Percentiles rank a stretch among this genome's conserved stretches.
Evolutionary conservation across 495 filamentous ascomycete genomes (phyloP).

Genomic region (Aspergillus conjunctus): DNA sequence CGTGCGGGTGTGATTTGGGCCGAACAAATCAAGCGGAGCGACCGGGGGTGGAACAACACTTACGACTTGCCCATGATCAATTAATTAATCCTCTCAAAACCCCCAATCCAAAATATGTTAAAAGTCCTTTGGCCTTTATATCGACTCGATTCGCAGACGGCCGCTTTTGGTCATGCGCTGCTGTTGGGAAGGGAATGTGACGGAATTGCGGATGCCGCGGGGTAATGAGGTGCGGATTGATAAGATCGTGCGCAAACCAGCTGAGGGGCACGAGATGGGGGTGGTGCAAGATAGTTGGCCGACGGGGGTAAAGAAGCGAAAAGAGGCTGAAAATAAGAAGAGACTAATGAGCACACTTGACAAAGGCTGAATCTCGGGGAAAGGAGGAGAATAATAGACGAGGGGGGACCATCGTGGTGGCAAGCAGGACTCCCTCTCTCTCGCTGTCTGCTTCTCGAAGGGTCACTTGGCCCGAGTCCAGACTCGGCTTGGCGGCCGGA

Average conservation of each 20-base stretch:
- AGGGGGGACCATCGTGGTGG: neutral
- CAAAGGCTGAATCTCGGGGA: neutral
- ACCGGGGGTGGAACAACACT: slow-evolving; percentile 25
- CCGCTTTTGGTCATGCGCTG: slow-evolving; percentile 20
- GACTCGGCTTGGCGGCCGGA: slow-evolving; percentile 12
- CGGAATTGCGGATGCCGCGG: slow-evolving; percentile 29
- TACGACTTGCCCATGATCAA: slow-evolving; percentile 51
- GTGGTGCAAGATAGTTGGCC: neutral
- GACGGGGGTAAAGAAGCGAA: neutral
- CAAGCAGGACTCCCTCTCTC: no score
- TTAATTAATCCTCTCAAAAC: slow-evolving; percentile 6
- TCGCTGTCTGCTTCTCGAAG: slow-evolving; percentile 1
- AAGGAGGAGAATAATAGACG: slow-evolving; percentile 8
- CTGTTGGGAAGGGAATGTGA: slow-evolving; percentile 30
- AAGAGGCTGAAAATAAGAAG: slow-evolving; percentile 3
- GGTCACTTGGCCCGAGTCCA: slow-evolving; percentile 19
- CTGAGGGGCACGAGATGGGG: slow-evolving; percentile 11
- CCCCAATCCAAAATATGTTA: slow-evolving; percentile 3
- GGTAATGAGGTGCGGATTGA: slow-evolving; percentile 27
- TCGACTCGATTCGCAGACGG: slow-evolving; percentile 7
- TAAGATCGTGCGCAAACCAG: slow-evolving; percentile 24
- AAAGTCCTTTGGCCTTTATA: neutral
- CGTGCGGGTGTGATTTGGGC: neutral
- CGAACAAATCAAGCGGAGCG: slow-evolving; percentile 9
- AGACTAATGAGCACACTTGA: slow-evolving; percentile 1